Evolutionary conservation across 1,139 yeast species (phyloP), one percentile per base, ranked within the genome.

Genomic region (Diutina sp.): DNA sequence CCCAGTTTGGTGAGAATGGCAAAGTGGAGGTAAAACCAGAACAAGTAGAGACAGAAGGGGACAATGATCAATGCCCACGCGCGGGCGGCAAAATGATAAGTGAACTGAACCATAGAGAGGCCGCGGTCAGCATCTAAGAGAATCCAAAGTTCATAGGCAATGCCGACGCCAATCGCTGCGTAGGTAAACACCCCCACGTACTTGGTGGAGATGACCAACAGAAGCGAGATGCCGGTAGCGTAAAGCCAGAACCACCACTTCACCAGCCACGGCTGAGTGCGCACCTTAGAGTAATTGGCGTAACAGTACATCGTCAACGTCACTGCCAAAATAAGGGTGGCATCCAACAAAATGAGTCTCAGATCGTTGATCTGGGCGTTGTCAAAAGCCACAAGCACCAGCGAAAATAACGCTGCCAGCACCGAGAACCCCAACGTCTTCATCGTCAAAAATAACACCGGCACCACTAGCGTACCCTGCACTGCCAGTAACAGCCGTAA

Each of bases 1-100:
- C 99, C 99, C 1, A 98, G 90, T 63, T 82, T 84, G 60, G 72
- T 79, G 64, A 95, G 80, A 52, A 93, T 78, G 47, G 83, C 79
- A 70, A 95, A 93, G 70, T 95, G 99, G 58, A 91, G 79, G 71
- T 84, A 90, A 73, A 95, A 95, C 98, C 99, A 95, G 66, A 84
- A 86, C 65, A 95, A 76, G 69, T 89, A 95, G 63, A 93, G 79
- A 48, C 80, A 62, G 67, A 93, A 89, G 38, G 99, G 99, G 41
- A 90, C 71, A 14, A 89, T 75, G 59, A 93, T 80, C 62, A 95
- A 79, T 1, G 87, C 79, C 67, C 84, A 78, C 38, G 86, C 74
- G 66, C 99, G 81, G 4, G 95, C 91, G 46, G 78, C 69, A 64
- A 91, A 85, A 69, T 95, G 99, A 67, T 83, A 79, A 44, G 73